A percentile compares a stretch with the other conserved stretches of the same genome.
These are phyloP conservation scores for Fusarium globosum DNA, from an alignment of 2,329 filamentous ascomycete genomes.

Conservation along the genomic window DNA sequence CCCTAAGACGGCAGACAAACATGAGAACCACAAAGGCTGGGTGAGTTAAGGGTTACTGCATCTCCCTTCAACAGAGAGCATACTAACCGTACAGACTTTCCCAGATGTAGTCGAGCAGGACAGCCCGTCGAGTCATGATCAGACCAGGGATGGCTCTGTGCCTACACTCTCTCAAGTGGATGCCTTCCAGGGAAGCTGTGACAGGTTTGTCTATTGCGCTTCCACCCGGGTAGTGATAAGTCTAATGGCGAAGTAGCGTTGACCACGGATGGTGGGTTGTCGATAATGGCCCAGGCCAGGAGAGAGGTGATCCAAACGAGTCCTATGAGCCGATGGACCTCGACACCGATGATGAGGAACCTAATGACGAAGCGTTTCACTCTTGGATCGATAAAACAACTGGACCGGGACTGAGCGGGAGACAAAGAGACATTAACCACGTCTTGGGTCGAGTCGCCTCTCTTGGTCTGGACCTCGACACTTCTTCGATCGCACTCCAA, in stretches of 20 bases:
- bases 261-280: no score
- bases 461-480: neutral
- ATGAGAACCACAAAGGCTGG: neutral
- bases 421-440: neutral
- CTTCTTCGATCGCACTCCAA: neutral
- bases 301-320: neutral
- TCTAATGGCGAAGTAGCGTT: conserved; percentile 3
- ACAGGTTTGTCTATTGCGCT: neutral
- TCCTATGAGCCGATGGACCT: neutral
- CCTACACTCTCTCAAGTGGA: neutral
- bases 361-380: neutral
- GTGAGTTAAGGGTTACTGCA: neutral
- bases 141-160: neutral
- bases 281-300: no score
- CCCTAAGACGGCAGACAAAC: neutral
- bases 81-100: conserved; percentile 8
- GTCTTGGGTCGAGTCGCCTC: neutral
- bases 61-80: neutral
- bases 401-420: neutral
- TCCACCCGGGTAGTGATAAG: neutral
- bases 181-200: neutral
- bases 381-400: neutral
- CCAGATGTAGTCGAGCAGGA: neutral
- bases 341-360: neutral
- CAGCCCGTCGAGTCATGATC: neutral